Evolutionary conservation across 352 stramenopile genomes (phyloP), one percentile per base, ranked within the genome.

Genomic region (Thraustotheca clavata): DNA sequence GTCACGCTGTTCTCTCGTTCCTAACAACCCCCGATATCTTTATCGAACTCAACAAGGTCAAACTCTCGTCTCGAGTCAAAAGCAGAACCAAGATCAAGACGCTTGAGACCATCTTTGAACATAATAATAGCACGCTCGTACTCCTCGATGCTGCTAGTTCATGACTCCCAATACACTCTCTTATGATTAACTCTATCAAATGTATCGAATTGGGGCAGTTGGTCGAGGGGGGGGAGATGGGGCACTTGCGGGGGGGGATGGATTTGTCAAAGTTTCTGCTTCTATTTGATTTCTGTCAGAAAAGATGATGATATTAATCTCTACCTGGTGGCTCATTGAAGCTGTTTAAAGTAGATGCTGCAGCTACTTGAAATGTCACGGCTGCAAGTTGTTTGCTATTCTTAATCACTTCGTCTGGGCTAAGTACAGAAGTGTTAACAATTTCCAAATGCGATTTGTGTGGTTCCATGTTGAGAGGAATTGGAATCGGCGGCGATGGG

Each of bases 401-500:
- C 54, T 91, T 91, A 62, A 94, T 94, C 29, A 94, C 84, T 71
- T 94, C 82, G 54, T 94, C 84, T 20, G 84, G 84, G 4, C 73
- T 74, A 14, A 94, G 59, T 2, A 78, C 67, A 3, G 68, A 59
- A 5, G 65, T 70, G 27, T 82, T 79, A 16, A 94, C 57, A 54
- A 91, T 84, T 34, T 91, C 84, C 0, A 76, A 70, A 36, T 94
- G 80, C 8, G 84, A 94, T 43, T 94, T 91, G 71, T 94, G 84
- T 16, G 82, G 81, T 2, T 70, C 71, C 4, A 12, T 38, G 43
- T n/a, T 69, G 59, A 2, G 59, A 50, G 48, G 61, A 31, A 90
- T 88, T 14, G 83, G 83, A 32, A 92, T 89, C 6, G 82, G 80
- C 6, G 84, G 79, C 18, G 83, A 75, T 16, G 82, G 73, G 4